Conservation (phyloP, 257 asterid species). For the Salvia hispanica region DNA sequence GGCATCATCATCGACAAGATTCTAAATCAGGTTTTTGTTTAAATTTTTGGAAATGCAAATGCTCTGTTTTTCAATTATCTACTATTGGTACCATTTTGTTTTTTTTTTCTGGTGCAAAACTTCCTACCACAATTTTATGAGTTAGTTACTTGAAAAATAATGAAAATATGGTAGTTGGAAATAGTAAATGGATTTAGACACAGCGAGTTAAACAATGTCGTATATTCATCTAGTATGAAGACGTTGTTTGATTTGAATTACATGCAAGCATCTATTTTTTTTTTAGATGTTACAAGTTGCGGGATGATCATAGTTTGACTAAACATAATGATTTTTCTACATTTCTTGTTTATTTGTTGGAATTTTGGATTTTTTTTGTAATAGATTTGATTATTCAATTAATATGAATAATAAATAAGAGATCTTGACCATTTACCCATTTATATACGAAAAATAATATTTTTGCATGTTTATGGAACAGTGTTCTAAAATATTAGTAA, state of each 20-base stretch:
- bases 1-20: conserved; percentile 51
- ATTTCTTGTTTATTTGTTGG: too few species aligned
- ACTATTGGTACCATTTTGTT: background rate
- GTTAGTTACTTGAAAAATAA: too few species aligned
- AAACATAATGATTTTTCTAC: too few species aligned
- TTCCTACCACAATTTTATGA: background rate
- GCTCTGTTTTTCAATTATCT: conserved; percentile 27
- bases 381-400: background rate
- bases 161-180: too few species aligned
- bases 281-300: too few species aligned
- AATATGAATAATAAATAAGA: background rate
- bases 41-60: conserved; percentile 4
- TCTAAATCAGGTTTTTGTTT: conserved; percentile 43
- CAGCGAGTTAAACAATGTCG: too few species aligned
- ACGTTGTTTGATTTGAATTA: too few species aligned
- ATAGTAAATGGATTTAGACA: too few species aligned
- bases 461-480: conserved; percentile 5
- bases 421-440: background rate
- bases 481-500: background rate
- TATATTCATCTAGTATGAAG: too few species aligned
- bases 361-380: background rate
- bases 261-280: too few species aligned
- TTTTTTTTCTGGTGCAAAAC: background rate
- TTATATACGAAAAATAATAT: background rate
- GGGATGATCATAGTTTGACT: too few species aligned